These are phyloP conservation scores for Obba rivulosa DNA, from an alignment of 768 basidiomycete genomes.

Conservation along the genomic window DNA sequence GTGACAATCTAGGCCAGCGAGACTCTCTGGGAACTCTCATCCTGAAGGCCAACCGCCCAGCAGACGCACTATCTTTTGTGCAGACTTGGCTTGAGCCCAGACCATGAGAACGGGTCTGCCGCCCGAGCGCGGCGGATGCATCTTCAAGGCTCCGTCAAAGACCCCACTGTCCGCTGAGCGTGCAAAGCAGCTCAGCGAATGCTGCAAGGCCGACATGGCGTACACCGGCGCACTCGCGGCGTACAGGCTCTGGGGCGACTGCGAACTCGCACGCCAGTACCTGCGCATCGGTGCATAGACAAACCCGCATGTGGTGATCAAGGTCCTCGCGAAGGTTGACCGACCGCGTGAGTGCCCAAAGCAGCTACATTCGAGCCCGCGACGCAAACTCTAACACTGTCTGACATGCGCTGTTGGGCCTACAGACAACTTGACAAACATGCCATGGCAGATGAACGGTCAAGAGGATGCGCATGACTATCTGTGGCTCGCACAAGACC, in stretches of 20 bases:
- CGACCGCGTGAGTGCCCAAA: constrained; percentile 28
- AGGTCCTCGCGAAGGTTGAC: constrained; percentile 32
- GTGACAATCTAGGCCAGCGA: constrained; percentile 36
- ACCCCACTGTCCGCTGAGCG: constrained; percentile 11
- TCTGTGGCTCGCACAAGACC: constrained; percentile 37
- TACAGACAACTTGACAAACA: constrained; percentile 26
- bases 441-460: constrained; percentile 28
- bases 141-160: constrained; percentile 11
- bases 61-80: constrained; percentile 36
- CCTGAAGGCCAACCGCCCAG: constrained; percentile 26
- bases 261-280: constrained; percentile 33
- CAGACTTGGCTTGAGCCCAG: constrained; percentile 28
- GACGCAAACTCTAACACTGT: background rate
- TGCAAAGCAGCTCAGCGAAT: constrained; percentile 10
- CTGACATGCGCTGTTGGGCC: no score
- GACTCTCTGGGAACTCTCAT: constrained; percentile 35
- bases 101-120: constrained; percentile 1
- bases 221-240: constrained; percentile 39
- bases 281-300: constrained; percentile 29
- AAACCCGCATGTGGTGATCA: constrained; percentile 33
- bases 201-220: constrained; percentile 7
- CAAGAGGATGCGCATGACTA: constrained; percentile 43
- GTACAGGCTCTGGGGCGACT: constrained; percentile 38
- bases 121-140: constrained; percentile 15
- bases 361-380: background rate